Conservation (phyloP, 306 rosid genomes). For the Vachellia collinsii region DNA sequence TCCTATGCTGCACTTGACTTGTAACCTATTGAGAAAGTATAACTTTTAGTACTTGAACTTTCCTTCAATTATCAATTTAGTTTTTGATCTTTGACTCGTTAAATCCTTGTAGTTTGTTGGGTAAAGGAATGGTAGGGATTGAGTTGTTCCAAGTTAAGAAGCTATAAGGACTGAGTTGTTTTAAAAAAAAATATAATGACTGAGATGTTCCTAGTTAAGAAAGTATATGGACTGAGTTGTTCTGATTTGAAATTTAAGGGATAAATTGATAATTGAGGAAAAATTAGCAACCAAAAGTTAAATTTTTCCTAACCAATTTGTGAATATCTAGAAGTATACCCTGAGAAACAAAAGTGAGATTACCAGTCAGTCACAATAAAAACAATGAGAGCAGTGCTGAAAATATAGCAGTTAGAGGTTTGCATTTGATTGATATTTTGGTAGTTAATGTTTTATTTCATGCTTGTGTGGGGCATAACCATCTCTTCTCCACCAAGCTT, state of each 20-base stretch:
- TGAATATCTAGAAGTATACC: conserved; percentile 7
- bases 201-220: background rate
- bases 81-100: background rate
- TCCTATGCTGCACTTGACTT: background rate
- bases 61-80: background rate
- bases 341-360: background rate
- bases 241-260: background rate
- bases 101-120: background rate
- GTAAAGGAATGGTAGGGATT: background rate
- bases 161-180: background rate
- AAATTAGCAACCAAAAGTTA: background rate
- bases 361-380: conserved; percentile 17
- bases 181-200: background rate
- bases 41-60: background rate
- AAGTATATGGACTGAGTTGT: background rate
- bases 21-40: background rate
- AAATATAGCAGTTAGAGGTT: conserved; percentile 11
- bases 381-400: conserved; percentile 11
- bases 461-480: conserved; percentile 14
- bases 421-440: conserved; percentile 13
- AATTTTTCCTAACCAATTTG: conserved; percentile 3
- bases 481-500: conserved; percentile 3
- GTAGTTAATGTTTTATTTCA: conserved; percentile 21
- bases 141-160: background rate
- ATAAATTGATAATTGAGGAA: no score